Evolutionary conservation across 75 land plant species (phyloP).

Genomic region (Pinus albicaulis): DNA sequence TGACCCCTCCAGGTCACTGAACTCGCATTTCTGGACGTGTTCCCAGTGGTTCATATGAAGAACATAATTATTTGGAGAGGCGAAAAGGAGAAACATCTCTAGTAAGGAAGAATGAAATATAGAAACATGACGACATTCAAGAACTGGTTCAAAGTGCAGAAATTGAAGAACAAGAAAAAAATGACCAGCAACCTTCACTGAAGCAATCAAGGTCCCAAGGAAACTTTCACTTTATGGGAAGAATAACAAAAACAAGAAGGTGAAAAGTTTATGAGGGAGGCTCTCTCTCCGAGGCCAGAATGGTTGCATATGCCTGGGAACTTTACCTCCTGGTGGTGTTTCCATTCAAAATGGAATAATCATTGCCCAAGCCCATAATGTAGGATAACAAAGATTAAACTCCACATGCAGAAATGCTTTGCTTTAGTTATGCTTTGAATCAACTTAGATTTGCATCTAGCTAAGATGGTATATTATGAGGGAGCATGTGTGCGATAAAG

Average conservation of each 20-base stretch:
- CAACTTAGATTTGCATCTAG: constrained; percentile 14
- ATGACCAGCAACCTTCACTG: constrained; percentile 39
- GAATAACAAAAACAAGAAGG: constrained; percentile 65
- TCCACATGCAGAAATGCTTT: constrained; percentile 98
- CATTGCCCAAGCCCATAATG: constrained; percentile 80
- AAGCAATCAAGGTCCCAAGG: constrained; percentile 45
- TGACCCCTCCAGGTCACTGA: too few relatives aligned
- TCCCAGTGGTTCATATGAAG: constrained; percentile 6
- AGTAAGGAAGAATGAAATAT: not conserved
- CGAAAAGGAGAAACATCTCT: not conserved
- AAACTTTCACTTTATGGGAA: constrained; percentile 66
- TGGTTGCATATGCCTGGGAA: constrained; percentile 79
- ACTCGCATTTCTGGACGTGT: constrained; percentile 1
- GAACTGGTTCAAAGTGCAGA: constrained; percentile 12
- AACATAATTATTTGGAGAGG: not conserved
- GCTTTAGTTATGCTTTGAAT: constrained; percentile 79
- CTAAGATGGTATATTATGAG: too few relatives aligned
- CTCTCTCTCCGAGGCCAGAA: constrained; percentile 69
- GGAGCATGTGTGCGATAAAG: too few relatives aligned
- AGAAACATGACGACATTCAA: not conserved
- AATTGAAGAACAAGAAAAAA: constrained; percentile 23
- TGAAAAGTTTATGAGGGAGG: constrained; percentile 84
- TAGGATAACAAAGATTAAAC: constrained; percentile 82
- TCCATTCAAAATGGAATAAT: constrained; percentile 71
- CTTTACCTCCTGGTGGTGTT: constrained; percentile 93